phyloP scores from a whole-genome alignment of 768 basidiomycete species.

The Mrakia hoshinonis region DNA sequence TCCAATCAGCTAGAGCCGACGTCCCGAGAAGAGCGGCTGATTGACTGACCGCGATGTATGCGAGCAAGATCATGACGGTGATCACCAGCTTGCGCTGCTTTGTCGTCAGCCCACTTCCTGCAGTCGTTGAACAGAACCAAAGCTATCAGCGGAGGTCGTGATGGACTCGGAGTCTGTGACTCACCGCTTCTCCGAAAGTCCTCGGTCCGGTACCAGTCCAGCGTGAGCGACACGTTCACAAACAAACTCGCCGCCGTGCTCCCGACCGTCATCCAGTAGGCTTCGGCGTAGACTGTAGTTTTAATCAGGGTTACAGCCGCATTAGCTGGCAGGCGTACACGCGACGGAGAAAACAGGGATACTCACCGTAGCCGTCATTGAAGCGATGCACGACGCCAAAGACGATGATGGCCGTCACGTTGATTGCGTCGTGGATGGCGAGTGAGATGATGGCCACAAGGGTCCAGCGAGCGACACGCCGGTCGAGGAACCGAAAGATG shows the following conservation, averaged over 20 bases:
- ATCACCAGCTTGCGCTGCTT: conserved; percentile 71
- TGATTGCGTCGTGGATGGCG: conserved; percentile 65
- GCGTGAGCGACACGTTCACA: conserved; percentile 59
- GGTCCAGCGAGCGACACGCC: conserved; percentile 55
- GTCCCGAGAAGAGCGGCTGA: background rate
- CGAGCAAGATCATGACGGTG: conserved; percentile 62
- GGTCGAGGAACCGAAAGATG: conserved; percentile 64
- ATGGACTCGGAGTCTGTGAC: conserved; percentile 44
- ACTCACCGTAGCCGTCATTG: background rate
- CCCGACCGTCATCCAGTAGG: conserved; percentile 62
- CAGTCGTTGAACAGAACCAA: background rate
- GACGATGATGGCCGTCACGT: conserved; percentile 50
- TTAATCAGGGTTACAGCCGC: conserved; percentile 42
- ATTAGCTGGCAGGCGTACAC: conserved; percentile 31
- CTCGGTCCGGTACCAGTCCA: conserved; percentile 53
- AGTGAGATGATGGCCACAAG: conserved; percentile 56
- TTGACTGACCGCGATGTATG: conserved; percentile 50
- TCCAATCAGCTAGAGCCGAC: no score
- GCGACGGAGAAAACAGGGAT: conserved; percentile 29
- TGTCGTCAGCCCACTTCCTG: conserved; percentile 53
- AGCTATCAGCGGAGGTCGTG: background rate
- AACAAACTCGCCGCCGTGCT: conserved; percentile 59
- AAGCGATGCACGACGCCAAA: conserved; percentile 47
- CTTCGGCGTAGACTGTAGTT: conserved; percentile 58
- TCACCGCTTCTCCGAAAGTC: conserved; percentile 51